These are phyloP conservation scores for Thraustochytrium sp. DNA, from an alignment of 352 stramenopile genomes.

Conservation along the genomic window DNA sequence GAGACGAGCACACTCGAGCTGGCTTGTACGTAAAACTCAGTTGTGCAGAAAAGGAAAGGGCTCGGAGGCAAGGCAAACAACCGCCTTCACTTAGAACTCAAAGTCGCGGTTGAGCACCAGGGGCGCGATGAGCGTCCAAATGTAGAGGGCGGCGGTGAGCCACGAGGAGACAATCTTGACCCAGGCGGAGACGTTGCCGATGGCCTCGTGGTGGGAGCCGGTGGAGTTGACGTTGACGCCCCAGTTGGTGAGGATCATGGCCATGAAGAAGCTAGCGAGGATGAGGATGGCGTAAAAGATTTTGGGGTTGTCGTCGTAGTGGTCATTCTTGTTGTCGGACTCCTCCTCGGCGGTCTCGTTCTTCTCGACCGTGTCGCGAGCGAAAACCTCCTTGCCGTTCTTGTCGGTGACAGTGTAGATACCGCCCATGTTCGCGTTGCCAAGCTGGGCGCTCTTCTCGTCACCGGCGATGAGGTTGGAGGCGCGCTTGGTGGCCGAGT, in stretches of 20 bases:
- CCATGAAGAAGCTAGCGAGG: constrained; percentile 45
- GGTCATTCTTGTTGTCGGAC: neutral
- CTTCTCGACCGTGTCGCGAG: neutral
- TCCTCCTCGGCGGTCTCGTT: neutral
- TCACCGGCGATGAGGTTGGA: constrained; percentile 39
- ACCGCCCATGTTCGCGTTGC: neutral
- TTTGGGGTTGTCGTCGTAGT: constrained; percentile 26
- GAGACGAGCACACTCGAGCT: too few species aligned
- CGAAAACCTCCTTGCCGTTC: neutral
- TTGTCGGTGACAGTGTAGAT: constrained; percentile 17
- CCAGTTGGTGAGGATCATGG: constrained; percentile 49
- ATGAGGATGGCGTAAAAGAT: constrained; percentile 46
- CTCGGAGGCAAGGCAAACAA: too few species aligned
- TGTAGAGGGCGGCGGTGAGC: constrained; percentile 38
- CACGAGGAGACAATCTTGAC: constrained; percentile 46
- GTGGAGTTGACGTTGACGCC: neutral
- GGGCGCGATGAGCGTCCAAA: constrained; percentile 46
- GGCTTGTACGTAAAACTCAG: too few species aligned
- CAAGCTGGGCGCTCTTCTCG: neutral
- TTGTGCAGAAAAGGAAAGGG: too few species aligned
- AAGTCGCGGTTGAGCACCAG: constrained; percentile 26
- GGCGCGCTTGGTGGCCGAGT: constrained; percentile 25
- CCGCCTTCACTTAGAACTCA: too few species aligned
- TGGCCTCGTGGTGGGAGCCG: neutral
- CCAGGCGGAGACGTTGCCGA: constrained; percentile 27